phyloP scores from a whole-genome alignment of 805 yeast species.

The Ogataea glucozyma region DNA sequence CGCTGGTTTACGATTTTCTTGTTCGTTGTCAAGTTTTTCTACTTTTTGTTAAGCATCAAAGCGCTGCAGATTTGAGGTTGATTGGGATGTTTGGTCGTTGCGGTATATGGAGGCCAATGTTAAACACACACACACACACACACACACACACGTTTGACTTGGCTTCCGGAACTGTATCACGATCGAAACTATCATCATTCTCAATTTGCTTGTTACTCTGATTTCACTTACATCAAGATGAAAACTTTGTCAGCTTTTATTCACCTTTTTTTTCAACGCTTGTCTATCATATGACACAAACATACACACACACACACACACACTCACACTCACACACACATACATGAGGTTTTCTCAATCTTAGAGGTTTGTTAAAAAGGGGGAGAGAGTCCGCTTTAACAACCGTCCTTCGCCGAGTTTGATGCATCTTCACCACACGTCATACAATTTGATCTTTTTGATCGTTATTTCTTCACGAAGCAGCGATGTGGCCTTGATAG shows the following conservation, averaged over 20 bases:
- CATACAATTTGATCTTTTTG: constrained; percentile 1
- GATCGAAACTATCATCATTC: too few relatives aligned
- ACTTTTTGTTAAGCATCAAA: too few relatives aligned
- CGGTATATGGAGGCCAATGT: neutral
- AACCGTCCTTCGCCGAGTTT: constrained; percentile 1
- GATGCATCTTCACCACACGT: neutral
- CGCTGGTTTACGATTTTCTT: neutral
- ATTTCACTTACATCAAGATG: too few relatives aligned
- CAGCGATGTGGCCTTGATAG: neutral
- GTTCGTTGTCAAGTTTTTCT: neutral
- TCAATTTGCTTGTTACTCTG: neutral
- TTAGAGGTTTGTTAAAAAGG: constrained; percentile 19
- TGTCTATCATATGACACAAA: constrained; percentile 6
- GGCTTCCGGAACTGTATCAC: too few relatives aligned
- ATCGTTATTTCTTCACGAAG: neutral
- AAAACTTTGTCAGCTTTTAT: neutral
- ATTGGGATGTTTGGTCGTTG: too few relatives aligned
- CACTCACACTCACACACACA: constrained; percentile 20
- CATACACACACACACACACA: constrained; percentile 15
- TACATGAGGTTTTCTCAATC: constrained; percentile 5
- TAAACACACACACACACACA: constrained; percentile 9
- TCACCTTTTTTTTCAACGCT: neutral
- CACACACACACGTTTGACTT: constrained; percentile 18
- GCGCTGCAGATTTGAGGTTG: too few relatives aligned
- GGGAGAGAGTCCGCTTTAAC: constrained; percentile 25